Evolutionary conservation across 2,329 filamentous ascomycete species (phyloP).

Genomic region (Colletotrichum trifolii): DNA sequence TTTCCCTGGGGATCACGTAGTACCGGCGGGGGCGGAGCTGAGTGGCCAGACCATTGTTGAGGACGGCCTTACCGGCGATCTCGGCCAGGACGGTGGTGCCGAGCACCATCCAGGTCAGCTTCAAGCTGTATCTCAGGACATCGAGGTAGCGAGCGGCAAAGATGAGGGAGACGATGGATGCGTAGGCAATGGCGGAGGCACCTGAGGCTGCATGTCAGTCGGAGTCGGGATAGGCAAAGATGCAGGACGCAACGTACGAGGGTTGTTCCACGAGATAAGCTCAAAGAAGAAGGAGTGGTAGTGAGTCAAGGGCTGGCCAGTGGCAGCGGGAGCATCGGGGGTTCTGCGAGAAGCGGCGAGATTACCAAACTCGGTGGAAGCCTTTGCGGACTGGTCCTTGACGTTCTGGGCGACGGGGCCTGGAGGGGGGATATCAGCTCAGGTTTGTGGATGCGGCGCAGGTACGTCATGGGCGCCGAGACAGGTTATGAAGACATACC

Average conservation of each 20-base stretch:
- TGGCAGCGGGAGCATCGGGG: conserved; percentile 64
- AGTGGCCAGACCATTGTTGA: conserved; percentile 71
- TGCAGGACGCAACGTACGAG: conserved; percentile 59
- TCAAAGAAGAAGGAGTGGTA: conserved; percentile 79
- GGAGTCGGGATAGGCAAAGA: conserved; percentile 5
- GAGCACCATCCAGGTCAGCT: conserved; percentile 72
- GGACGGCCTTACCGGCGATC: conserved; percentile 67
- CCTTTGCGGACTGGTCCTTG: conserved; percentile 66
- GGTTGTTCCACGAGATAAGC: conserved; percentile 76
- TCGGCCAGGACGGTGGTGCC: conserved; percentile 71
- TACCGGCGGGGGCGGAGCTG: conserved; percentile 76
- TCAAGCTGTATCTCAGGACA: conserved; percentile 72
- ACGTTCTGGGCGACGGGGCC: conserved; percentile 70
- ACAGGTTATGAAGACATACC: conserved; percentile 48
- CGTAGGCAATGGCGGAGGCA: conserved; percentile 74
- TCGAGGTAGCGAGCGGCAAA: conserved; percentile 74
- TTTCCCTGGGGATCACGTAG: conserved; percentile 73
- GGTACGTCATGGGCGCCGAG: conserved; percentile 15
- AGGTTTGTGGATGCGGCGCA: conserved; percentile 21
- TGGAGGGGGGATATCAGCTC: conserved; percentile 43
- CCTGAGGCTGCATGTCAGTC: conserved; percentile 51
- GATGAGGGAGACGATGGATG: conserved; percentile 67
- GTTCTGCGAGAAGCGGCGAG: conserved; percentile 68
- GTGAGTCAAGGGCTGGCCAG: conserved; percentile 72
- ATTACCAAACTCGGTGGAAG: conserved; percentile 66